A percentile compares a stretch with the other conserved stretches of the same genome.
Conservation (phyloP, 306 rosid species). For the Castanea sativa region DNA sequence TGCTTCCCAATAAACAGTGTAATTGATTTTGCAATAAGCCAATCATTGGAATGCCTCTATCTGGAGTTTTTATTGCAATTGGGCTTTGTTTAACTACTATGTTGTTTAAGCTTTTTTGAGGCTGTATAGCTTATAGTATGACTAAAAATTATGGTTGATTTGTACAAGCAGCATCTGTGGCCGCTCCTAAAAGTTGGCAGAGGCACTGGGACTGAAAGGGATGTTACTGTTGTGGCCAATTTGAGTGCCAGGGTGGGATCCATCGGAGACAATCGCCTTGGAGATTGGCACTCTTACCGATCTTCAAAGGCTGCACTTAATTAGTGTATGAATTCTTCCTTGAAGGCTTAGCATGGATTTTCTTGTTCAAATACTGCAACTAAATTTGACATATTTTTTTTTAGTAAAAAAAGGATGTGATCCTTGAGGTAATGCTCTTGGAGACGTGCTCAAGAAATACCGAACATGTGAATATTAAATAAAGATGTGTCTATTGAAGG, state of each 20-base stretch:
- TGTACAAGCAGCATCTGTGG: slow-evolving; percentile 80
- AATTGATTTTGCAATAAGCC: background rate
- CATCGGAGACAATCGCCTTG: too few relatives aligned
- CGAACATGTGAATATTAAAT: too few relatives aligned
- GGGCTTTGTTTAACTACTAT: background rate
- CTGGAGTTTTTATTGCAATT: background rate
- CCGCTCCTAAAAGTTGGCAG: slow-evolving; percentile 86
- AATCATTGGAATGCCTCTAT: background rate
- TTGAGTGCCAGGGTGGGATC: too few relatives aligned
- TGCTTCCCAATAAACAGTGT: background rate
- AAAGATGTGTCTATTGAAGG: fast-evolving
- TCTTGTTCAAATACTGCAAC: background rate
- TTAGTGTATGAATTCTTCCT: slow-evolving; percentile 37
- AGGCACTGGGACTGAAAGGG: slow-evolving; percentile 57
- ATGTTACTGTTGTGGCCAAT: slow-evolving; percentile 30
- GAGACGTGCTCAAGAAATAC: too few relatives aligned
- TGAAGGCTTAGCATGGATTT: background rate
- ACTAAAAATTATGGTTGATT: background rate
- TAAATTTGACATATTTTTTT: background rate
- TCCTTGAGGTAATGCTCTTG: background rate
- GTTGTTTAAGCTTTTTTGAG: background rate
- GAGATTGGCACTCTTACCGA: too few relatives aligned
- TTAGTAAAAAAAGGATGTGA: background rate
- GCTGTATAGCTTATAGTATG: background rate
- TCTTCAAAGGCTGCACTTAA: too few relatives aligned